phyloP scores from a whole-genome alignment of 371 early-diverging fungal genomes.

The Syncephalastrum contaminatum region DNA sequence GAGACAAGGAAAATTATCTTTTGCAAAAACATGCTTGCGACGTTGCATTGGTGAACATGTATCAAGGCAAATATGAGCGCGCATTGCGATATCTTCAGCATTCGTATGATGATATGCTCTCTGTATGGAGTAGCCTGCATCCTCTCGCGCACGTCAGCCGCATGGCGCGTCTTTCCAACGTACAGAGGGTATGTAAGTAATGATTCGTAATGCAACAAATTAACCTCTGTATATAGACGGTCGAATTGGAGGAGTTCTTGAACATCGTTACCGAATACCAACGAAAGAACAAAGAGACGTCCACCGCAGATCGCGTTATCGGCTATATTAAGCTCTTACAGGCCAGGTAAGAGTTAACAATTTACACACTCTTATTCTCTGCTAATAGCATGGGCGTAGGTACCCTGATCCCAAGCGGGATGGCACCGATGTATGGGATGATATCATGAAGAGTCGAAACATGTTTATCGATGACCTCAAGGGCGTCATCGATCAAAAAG shows the following conservation, averaged over 20 bases:
- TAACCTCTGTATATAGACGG: conserved; percentile 34
- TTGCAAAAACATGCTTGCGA: conserved; percentile 49
- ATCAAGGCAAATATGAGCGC: conserved; percentile 45
- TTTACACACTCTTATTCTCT: too few relatives aligned
- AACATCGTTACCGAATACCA: conserved; percentile 37
- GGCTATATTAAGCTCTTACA: conserved; percentile 18
- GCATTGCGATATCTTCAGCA: conserved; percentile 50
- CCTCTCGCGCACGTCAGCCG: conserved; percentile 54
- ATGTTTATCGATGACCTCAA: conserved; percentile 31
- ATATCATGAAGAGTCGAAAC: conserved; percentile 33
- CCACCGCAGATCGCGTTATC: conserved; percentile 2
- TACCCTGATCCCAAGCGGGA: conserved; percentile 41
- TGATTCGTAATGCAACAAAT: neutral
- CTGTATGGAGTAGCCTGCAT: conserved; percentile 53
- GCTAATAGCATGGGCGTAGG: conserved; percentile 4
- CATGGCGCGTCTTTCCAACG: conserved; percentile 35
- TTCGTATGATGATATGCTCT: conserved; percentile 53
- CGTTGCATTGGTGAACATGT: conserved; percentile 44
- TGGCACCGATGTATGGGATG: conserved; percentile 54
- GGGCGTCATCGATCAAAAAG: neutral
- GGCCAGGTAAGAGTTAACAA: conserved; percentile 11
- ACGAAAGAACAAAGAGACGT: neutral
- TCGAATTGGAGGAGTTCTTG: conserved; percentile 64
- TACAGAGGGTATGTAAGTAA: conserved; percentile 49
- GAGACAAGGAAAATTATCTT: conserved; percentile 33